These are phyloP conservation scores for Phascolomyces articulosus DNA, from an alignment of 371 early-diverging fungal genomes.

Conservation along the genomic window DNA sequence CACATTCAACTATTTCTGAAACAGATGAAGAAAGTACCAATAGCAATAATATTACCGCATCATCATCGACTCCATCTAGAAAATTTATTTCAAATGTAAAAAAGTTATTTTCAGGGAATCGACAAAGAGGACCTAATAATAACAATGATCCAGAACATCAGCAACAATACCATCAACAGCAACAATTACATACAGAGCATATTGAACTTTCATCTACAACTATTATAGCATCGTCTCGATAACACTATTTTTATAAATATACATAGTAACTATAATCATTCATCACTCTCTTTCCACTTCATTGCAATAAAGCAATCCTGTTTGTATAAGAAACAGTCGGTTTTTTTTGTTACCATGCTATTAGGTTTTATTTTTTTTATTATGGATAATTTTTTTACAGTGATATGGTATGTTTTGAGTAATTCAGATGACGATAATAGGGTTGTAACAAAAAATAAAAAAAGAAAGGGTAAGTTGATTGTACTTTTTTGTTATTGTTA, in stretches of 20 bases:
- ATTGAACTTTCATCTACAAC: not conserved
- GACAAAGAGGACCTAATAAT: not conserved
- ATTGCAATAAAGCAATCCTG: too few species aligned
- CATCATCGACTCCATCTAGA: not conserved
- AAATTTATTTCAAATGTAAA: not conserved
- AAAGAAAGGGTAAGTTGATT: too few species aligned
- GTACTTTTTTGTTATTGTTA: too few species aligned
- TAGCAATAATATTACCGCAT: not conserved
- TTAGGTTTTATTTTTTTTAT: not conserved
- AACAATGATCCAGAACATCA: not conserved
- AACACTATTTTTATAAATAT: not conserved
- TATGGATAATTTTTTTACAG: too few species aligned
- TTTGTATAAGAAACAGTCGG: not conserved
- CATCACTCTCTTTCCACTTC: too few species aligned
- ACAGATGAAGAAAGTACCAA: not conserved
- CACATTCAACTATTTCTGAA: not conserved
- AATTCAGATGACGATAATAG: too few species aligned
- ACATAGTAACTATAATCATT: too few species aligned
- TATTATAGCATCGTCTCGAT: not conserved
- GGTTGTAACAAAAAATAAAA: not conserved
- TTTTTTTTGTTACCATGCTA: not conserved
- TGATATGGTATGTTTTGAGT: too few species aligned
- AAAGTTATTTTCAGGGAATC: not conserved
- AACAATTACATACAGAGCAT: not conserved
- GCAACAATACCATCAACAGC: not conserved